Evolutionary conservation across 1,139 yeast genomes (phyloP), one percentile per base, ranked within the genome.

Genomic region (Blastobotrys proliferans): DNA sequence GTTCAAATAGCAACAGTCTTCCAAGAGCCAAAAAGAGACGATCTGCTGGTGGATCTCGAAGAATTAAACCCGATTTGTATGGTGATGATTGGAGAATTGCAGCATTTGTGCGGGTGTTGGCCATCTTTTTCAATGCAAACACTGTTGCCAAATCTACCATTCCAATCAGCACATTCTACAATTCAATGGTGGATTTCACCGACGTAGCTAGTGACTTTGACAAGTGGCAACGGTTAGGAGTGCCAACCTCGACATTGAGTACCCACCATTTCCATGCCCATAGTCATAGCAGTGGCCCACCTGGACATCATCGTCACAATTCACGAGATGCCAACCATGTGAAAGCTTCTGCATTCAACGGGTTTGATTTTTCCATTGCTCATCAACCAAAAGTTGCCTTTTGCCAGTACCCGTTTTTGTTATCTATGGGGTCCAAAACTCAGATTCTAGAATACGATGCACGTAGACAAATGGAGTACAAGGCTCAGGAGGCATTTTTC

Each of bases 401-500:
- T 50, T 90, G 97, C 56, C 85, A 83, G 51, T 88, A 74, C 54
- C 97, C 97, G 1, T 88, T 84, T 59, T 64, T 87, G 44, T 67
- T 92, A 17, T 81, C 95, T 0, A 66, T 92, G 51, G 95, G 95
- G 0, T 76, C 86, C 3, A 92, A 92, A 61, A 83, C 88, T 1
- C 71, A 81, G 0, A 77, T 90, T 2, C 65, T 92, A 52, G 95
- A 86, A 54, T 80, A 84, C 60, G 96, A 88, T 57, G 88, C 94
- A 0, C 75, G 80, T 46, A 66, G 85, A 32, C 83, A 79, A 46
- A 87, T 90, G 95, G 94, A 84, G 54, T 67, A 83, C 44, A 81
- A 83, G 57, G 96, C 95, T 0, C 95, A 87, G 55, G 94, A 86
- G 57, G 95, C 96, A 0, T 87, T 88, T 54, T 75, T 88, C 38